Conservation (phyloP, 495 filamentous ascomycete genomes). For the Neohortaea acidophila region DNA sequence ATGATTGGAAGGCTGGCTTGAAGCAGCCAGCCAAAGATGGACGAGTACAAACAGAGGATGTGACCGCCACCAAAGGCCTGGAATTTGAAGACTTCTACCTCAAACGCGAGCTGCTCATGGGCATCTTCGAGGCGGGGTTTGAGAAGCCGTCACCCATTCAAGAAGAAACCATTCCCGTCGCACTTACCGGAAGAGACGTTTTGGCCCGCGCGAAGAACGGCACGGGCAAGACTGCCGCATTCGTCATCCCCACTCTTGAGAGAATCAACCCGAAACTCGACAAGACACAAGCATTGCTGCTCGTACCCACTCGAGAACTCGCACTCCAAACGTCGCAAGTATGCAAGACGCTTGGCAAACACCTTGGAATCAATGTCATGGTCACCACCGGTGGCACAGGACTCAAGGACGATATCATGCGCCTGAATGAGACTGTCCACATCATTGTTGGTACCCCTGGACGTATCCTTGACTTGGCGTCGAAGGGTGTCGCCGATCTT, state of each 20-base stretch:
- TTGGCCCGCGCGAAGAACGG: conserved; percentile 95
- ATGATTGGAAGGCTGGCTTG: conserved; percentile 64
- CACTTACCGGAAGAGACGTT: conserved; percentile 86
- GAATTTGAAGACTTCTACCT: conserved; percentile 96
- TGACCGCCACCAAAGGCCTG: conserved; percentile 89
- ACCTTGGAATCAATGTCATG: conserved; percentile 96
- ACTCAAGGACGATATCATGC: conserved; percentile 91
- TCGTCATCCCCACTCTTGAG: conserved; percentile 89
- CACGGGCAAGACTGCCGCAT: conserved; percentile 95
- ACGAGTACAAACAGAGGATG: conserved; percentile 94
- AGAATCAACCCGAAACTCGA: conserved; percentile 88
- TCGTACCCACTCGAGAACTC: conserved; percentile 91
- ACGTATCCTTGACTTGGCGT: conserved; percentile 83
- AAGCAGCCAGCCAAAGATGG: conserved; percentile 69
- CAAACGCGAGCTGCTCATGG: conserved; percentile 90
- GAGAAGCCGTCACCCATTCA: conserved; percentile 98
- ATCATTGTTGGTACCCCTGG: conserved; percentile 96
- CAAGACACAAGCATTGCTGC: conserved; percentile 88
- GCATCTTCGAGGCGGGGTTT: conserved; percentile 96
- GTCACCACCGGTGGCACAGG: conserved; percentile 92
- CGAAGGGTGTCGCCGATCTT: conserved; percentile 90
- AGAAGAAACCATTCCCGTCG: conserved; percentile 96
- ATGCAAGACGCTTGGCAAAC: conserved; percentile 93
- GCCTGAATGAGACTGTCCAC: conserved; percentile 83
- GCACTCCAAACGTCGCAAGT: conserved; percentile 99